Evolutionary conservation across 352 stramenopile species (phyloP).

Genomic region (Peronospora destructor): DNA sequence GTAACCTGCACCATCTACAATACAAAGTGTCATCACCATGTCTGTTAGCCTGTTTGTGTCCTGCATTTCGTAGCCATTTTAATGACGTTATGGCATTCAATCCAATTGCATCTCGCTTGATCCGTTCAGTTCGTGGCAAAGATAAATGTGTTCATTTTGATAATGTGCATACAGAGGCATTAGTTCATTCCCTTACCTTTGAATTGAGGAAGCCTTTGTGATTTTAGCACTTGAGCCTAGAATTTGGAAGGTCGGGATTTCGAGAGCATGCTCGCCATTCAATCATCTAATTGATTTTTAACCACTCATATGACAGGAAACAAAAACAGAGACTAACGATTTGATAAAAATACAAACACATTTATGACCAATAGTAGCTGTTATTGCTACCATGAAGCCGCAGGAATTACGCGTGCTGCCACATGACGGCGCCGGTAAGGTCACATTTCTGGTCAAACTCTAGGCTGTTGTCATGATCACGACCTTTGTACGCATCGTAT

Average conservation of each 20-base stretch:
- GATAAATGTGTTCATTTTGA: background rate
- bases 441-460: background rate
- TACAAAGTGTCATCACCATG: conserved; percentile 4
- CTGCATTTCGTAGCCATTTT: background rate
- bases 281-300: conserved; percentile 33
- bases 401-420: conserved; percentile 29
- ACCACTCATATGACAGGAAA: conserved; percentile 21
- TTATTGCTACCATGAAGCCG: conserved; percentile 25
- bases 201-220: conserved; percentile 83
- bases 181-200: conserved; percentile 47
- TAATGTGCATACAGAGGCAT: background rate
- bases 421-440: conserved; percentile 16
- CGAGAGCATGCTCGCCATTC: conserved; percentile 49
- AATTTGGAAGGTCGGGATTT: conserved; percentile 8
- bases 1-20: conserved; percentile 88
- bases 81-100: background rate
- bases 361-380: conserved; percentile 1
- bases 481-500: conserved; percentile 1
- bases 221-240: conserved; percentile 71
- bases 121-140: background rate
- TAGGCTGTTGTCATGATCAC: background rate
- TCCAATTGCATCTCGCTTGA: background rate
- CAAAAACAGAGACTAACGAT: background rate
- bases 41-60: conserved; percentile 13
- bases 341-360: conserved; percentile 27